These are phyloP conservation scores for Citrus unshiu DNA, from an alignment of 345 rosid genomes.

Conservation along the genomic window DNA sequence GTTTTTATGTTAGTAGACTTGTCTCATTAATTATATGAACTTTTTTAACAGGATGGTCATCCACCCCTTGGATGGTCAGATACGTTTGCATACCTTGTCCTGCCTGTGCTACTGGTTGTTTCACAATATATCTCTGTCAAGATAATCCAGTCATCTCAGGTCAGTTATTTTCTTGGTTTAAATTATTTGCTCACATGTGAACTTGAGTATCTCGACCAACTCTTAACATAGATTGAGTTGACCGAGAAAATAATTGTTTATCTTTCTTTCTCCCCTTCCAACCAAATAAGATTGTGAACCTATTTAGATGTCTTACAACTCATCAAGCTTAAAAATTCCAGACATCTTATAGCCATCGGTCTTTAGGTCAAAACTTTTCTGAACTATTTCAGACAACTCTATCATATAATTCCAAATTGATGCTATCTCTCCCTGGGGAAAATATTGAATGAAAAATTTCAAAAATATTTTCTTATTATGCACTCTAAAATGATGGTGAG, in stretches of 20 bases:
- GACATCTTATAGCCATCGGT: not conserved
- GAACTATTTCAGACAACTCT: not conserved
- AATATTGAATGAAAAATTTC: not conserved
- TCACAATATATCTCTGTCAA: conserved; percentile 83
- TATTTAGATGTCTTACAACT: not conserved
- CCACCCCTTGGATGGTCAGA: conserved; percentile 98
- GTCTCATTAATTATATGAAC: conserved; percentile 2
- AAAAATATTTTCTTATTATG: not conserved
- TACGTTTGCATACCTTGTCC: conserved; percentile 87
- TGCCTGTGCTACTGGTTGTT: conserved; percentile 67
- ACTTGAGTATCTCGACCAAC: not conserved
- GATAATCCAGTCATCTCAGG: conserved; percentile 93
- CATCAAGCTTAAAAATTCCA: not conserved
- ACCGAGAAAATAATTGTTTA: not conserved
- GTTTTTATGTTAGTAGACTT: not conserved
- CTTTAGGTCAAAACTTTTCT: not conserved
- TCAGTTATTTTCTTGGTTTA: conserved; percentile 19
- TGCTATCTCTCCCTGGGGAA: not conserved
- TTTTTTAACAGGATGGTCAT: conserved; percentile 71
- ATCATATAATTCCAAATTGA: not conserved
- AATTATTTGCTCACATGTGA: not conserved
- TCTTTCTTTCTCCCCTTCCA: not conserved
- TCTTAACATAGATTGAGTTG: not conserved
- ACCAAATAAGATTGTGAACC: not conserved
- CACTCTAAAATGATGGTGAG: not conserved